These are phyloP conservation scores for Tuber borchii DNA, from an alignment of 495 filamentous ascomycete species.

Conservation along the genomic window DNA sequence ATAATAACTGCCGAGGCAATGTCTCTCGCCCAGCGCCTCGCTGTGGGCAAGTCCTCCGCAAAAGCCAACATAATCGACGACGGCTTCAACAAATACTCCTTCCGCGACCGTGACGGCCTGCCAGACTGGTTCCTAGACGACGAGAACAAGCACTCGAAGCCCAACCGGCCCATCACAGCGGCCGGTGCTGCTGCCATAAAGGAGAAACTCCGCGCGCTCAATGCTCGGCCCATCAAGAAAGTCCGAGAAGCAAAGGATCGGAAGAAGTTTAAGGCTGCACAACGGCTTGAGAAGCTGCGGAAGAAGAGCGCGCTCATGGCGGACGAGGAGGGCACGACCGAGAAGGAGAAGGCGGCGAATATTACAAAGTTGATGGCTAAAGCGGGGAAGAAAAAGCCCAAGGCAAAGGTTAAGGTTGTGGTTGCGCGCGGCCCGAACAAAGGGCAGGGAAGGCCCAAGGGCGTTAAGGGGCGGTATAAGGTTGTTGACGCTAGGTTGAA, in stretches of 20 bases:
- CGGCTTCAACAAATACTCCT: slow-evolving; percentile 82
- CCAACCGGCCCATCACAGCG: slow-evolving; percentile 78
- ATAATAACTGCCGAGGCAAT: slow-evolving; percentile 99
- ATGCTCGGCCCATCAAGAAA: slow-evolving; percentile 98
- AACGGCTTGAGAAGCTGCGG: slow-evolving; percentile 81
- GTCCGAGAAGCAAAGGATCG: slow-evolving; percentile 90
- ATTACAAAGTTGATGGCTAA: slow-evolving; percentile 76
- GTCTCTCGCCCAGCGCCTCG: slow-evolving; percentile 90
- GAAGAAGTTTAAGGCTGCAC: slow-evolving; percentile 92
- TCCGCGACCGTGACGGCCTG: slow-evolving; percentile 86
- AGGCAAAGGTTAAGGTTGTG: slow-evolving; percentile 76
- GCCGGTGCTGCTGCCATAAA: slow-evolving; percentile 88
- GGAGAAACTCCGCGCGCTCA: slow-evolving; percentile 87
- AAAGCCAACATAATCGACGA: slow-evolving; percentile 76
- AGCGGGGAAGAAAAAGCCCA: slow-evolving; percentile 79
- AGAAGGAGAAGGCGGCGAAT: slow-evolving; percentile 84
- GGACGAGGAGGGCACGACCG: slow-evolving; percentile 82
- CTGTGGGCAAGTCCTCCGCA: slow-evolving; percentile 67
- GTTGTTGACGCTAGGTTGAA: slow-evolving; percentile 96
- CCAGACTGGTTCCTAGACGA: slow-evolving; percentile 98
- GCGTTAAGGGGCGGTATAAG: slow-evolving; percentile 97
- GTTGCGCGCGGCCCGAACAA: slow-evolving; percentile 79
- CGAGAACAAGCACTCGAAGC: slow-evolving; percentile 73
- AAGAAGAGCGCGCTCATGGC: slow-evolving; percentile 86
- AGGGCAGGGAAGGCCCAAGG: slow-evolving; percentile 61